Evolutionary conservation across 345 rosid genomes (phyloP), one percentile per base, ranked within the genome.

Genomic region (Leavenworthia alabamica): DNA sequence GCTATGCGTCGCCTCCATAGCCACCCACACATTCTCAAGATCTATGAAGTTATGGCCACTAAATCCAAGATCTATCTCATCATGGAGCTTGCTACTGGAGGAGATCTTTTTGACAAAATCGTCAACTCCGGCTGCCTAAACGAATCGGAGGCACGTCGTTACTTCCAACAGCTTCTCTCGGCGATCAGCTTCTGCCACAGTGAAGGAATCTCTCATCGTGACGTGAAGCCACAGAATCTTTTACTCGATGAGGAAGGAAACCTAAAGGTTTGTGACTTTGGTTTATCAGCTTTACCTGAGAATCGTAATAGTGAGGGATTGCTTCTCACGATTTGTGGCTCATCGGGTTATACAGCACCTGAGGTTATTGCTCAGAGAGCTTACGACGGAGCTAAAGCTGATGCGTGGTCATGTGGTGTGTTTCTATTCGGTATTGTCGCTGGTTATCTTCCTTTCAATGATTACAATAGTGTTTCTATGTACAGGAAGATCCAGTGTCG

Each of bases 391-490:
- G 68, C 80, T 5, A 83, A 77, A 52, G 90, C 96, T 0, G 96
- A 84, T 42, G 82, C 90, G 0, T 91, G 98, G 98, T 89, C 98
- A 3, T 92, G 96, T 19, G 98, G 98, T 2, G 93, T 92, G 1
- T 79, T 92, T 2, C 75, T 91, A 11, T 89, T 71, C 35, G 75
- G 79, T 43, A 27, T 92, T 17, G 58, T 89, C 13, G 66, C 84
- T 0, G 95, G 89, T 8, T 45, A 20, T n/a, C 7, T 83, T 49
- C 98, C 98, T 23, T 92, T 84, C 20, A 81, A 82, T 12, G 86
- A 85, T 47, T 53, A 62, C 14, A 85, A 85, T 59, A 47, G 84
- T 23, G 62, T 76, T 7, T 10, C 56, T 0, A 83, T 92, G 95
- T 89, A 78, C 37, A 81, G 50, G 72, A 86, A 75, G 60, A 76